phyloP scores from a whole-genome alignment of 2,329 filamentous ascomycete genomes.

The Pseudogymnoascus sp. region DNA sequence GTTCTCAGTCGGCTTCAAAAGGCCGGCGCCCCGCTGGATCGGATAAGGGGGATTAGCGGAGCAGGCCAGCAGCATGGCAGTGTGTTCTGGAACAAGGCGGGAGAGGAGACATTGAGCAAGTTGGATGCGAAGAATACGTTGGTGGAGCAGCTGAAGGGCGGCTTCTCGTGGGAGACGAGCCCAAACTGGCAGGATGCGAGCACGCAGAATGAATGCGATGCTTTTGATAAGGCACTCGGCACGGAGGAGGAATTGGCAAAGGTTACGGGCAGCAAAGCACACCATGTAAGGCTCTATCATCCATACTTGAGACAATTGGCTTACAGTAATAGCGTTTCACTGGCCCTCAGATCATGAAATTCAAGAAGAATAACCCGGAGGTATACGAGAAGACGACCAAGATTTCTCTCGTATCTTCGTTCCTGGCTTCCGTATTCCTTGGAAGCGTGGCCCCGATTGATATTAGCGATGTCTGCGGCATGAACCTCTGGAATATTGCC shows the following conservation, averaged over 20 bases:
- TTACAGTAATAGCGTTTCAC: constrained; percentile 65
- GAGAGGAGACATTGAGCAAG: constrained; percentile 51
- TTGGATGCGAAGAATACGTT: constrained; percentile 55
- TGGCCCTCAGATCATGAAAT: constrained; percentile 89
- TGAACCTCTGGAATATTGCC: constrained; percentile 92
- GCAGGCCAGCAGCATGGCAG: constrained; percentile 97
- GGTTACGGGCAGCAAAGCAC: constrained; percentile 82
- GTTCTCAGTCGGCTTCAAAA: constrained; percentile 66
- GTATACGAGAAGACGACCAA: constrained; percentile 73
- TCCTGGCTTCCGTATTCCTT: constrained; percentile 82
- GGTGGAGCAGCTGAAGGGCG: constrained; percentile 60
- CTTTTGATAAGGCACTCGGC: constrained; percentile 69
- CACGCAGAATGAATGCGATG: constrained; percentile 84
- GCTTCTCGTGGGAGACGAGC: constrained; percentile 76
- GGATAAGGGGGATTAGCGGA: constrained; percentile 75
- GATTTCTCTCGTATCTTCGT: constrained; percentile 92
- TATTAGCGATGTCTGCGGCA: constrained; percentile 88
- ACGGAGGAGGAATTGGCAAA: constrained; percentile 60
- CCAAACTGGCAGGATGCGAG: constrained; percentile 98
- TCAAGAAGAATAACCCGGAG: constrained; percentile 69
- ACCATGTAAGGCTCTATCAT: constrained; percentile 62
- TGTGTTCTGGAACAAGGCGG: constrained; percentile 77
- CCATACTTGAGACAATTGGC: background rate
- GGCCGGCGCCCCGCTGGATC: constrained; percentile 61
- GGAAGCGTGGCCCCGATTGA: constrained; percentile 82